Conservation (phyloP, 176 grass and related monocot species). For the Eremochloa ophiuroides region DNA sequence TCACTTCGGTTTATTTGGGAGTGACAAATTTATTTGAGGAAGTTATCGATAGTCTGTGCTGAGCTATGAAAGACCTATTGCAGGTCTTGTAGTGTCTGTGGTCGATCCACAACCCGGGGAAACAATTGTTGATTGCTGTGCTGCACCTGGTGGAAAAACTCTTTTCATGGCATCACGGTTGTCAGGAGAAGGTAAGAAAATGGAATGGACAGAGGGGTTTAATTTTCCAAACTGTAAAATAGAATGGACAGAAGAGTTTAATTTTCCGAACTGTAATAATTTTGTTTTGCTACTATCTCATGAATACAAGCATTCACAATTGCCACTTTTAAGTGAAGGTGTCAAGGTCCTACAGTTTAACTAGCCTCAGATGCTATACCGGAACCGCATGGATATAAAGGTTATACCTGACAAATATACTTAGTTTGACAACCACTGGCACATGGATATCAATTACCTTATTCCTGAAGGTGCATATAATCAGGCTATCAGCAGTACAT, state of each 20-base stretch:
- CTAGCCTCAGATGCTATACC: slow-evolving; percentile 1
- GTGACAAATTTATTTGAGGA: slow-evolving; percentile 8
- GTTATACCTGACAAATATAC: neutral
- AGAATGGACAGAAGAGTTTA: neutral
- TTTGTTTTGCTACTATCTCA: neutral
- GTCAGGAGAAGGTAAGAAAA: slow-evolving; percentile 59
- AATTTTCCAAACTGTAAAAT: slow-evolving; percentile 19
- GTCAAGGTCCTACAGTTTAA: slow-evolving; percentile 1
- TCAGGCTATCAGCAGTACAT: neutral
- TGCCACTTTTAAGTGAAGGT: neutral
- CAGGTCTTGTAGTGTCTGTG: slow-evolving; percentile 85
- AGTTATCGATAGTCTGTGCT: slow-evolving; percentile 6
- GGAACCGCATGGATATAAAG: slow-evolving; percentile 2
- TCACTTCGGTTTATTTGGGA: slow-evolving; percentile 11
- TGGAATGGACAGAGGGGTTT: slow-evolving; percentile 6
- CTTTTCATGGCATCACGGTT: slow-evolving; percentile 86
- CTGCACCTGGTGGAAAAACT: slow-evolving; percentile 92
- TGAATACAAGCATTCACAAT: neutral
- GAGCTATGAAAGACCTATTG: slow-evolving; percentile 29
- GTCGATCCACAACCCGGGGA: slow-evolving; percentile 87
- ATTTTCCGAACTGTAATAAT: slow-evolving; percentile 4
- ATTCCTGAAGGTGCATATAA: neutral
- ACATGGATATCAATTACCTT: slow-evolving; percentile 8
- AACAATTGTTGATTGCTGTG: slow-evolving; percentile 88
- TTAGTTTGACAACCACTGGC: neutral